Evolutionary conservation across 116 monocot genomes (phyloP).

Genomic region (Iris pallida): DNA sequence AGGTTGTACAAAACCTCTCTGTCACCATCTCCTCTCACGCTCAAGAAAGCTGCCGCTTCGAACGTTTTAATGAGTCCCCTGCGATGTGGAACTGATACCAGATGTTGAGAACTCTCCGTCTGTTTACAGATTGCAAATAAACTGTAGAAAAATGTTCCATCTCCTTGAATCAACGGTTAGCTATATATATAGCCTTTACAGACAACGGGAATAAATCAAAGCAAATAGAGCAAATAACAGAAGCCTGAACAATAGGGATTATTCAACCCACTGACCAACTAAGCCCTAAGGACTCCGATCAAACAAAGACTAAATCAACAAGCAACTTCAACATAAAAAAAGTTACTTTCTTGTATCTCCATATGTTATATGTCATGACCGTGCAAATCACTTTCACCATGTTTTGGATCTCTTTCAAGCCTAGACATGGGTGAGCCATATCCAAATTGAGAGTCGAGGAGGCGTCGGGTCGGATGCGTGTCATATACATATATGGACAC

Average conservation of each 20-base stretch:
- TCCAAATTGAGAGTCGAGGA: too few relatives aligned
- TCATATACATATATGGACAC: too few relatives aligned
- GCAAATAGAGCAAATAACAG: not conserved
- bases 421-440: too few relatives aligned
- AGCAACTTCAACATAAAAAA: not conserved
- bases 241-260: not conserved
- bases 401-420: too few relatives aligned
- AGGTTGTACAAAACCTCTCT: too few relatives aligned
- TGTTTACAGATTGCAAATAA: not conserved
- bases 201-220: not conserved
- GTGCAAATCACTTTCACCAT: too few relatives aligned
- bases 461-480: too few relatives aligned
- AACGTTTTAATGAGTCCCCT: not conserved
- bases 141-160: not conserved
- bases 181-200: slow-evolving; percentile 1
- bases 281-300: not conserved
- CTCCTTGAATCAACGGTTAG: not conserved
- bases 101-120: not conserved
- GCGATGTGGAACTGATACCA: not conserved
- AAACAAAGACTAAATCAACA: not conserved
- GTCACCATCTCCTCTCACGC: not conserved
- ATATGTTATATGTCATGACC: too few relatives aligned
- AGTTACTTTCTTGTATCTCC: too few relatives aligned
- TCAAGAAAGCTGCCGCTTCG: not conserved
- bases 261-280: not conserved